phyloP scores from a whole-genome alignment of 768 basidiomycete species.

The Agaricus sinodeliciosus region DNA sequence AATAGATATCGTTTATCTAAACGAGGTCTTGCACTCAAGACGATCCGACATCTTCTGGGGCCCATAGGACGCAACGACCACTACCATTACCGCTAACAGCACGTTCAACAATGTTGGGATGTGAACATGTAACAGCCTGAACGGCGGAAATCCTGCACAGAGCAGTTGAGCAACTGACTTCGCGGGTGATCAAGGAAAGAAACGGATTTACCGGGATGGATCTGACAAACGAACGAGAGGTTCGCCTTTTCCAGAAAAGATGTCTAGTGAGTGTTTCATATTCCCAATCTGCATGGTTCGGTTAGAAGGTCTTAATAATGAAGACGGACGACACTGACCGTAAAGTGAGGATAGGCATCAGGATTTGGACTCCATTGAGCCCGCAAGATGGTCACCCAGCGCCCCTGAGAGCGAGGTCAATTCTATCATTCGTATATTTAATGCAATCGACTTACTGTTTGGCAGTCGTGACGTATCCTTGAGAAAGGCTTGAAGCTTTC shows the following conservation, averaged over 20 bases:
- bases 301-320: not conserved
- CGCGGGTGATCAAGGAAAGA: not conserved
- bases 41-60: slow-evolving; percentile 26
- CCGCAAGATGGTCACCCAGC: slow-evolving; percentile 73
- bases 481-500: slow-evolving; percentile 58
- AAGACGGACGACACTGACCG: slow-evolving; percentile 35
- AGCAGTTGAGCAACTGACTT: slow-evolving; percentile 7
- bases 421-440: not conserved
- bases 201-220: slow-evolving; percentile 35
- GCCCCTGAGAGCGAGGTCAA: slow-evolving; percentile 42
- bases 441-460: slow-evolving; percentile 48
- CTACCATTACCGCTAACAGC: slow-evolving; percentile 74
- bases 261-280: slow-evolving; percentile 73
- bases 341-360: slow-evolving; percentile 78
- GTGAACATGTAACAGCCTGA: slow-evolving; percentile 88
- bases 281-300: slow-evolving; percentile 50
- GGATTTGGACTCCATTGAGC: slow-evolving; percentile 78
- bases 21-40: not conserved
- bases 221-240: slow-evolving; percentile 59
- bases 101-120: slow-evolving; percentile 68
- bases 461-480: slow-evolving; percentile 66
- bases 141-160: slow-evolving; percentile 63
- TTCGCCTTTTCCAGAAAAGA: slow-evolving; percentile 74
- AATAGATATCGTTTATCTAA: not conserved
- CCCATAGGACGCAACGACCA: slow-evolving; percentile 80